Conservation (phyloP, 257 asterid species). For the Lycium barbarum region DNA sequence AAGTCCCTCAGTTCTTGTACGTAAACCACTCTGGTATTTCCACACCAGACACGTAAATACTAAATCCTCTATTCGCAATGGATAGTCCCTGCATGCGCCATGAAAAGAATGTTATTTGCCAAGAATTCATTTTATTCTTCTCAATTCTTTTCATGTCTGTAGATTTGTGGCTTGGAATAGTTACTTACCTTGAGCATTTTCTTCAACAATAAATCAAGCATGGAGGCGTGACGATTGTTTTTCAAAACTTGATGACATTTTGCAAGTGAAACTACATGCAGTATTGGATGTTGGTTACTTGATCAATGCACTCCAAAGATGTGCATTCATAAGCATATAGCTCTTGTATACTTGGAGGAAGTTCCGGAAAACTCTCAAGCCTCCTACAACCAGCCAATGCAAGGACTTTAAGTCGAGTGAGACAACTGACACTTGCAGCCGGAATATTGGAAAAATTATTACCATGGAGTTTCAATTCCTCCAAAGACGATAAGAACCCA, state of each 20-base stretch:
- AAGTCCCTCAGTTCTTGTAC: not conserved
- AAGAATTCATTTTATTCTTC: no score
- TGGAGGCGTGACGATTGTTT: not conserved
- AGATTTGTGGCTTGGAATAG: no score
- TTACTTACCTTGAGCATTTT: conserved; percentile 24
- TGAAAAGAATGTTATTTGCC: no score
- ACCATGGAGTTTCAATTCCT: conserved; percentile 4
- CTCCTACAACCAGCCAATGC: conserved; percentile 26
- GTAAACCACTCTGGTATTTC: conserved; percentile 28
- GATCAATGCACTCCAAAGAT: conserved; percentile 25
- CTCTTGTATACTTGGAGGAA: conserved; percentile 25
- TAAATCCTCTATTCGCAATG: not conserved
- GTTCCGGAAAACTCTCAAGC: conserved; percentile 25
- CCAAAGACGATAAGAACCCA: conserved; percentile 21
- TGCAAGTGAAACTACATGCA: not conserved
- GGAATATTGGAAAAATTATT: conserved; percentile 26
- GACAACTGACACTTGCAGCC: conserved; percentile 12
- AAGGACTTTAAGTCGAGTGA: conserved; percentile 27
- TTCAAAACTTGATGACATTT: not conserved
- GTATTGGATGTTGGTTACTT: not conserved
- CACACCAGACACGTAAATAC: not conserved
- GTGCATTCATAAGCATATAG: conserved; percentile 26
- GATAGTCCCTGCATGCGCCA: not conserved
- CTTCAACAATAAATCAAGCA: not conserved
- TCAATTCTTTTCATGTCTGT: no score